Evolutionary conservation across 305 asterid genomes (phyloP).

Genomic region (Withania somnifera): DNA sequence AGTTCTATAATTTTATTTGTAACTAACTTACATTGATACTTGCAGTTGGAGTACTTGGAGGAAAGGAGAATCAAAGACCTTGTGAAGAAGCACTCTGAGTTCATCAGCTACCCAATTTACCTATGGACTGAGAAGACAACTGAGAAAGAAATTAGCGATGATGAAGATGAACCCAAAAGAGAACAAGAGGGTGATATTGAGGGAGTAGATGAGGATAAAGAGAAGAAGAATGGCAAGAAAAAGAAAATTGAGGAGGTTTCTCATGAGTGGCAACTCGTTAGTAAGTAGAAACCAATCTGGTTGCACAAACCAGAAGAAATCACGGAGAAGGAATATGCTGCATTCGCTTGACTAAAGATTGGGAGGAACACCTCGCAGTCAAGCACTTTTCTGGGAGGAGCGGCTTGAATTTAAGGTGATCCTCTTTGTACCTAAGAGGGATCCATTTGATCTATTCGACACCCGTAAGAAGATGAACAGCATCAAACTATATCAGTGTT

Average conservation of each 20-base stretch:
- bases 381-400: constrained; percentile 24
- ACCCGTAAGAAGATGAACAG: constrained; percentile 60
- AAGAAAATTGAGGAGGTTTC: constrained; percentile 10
- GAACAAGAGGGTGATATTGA: constrained; percentile 8
- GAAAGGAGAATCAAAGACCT: not conserved
- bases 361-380: constrained; percentile 4
- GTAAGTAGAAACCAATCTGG: constrained; percentile 4
- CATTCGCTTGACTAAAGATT: constrained; percentile 7
- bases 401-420: constrained; percentile 25
- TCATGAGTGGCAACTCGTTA: constrained; percentile 3
- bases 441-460: constrained; percentile 55
- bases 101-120: constrained; percentile 9
- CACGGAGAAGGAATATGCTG: constrained; percentile 2
- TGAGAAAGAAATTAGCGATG: constrained; percentile 3
- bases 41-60: constrained; percentile 1
- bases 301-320: constrained; percentile 12
- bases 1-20: not conserved
- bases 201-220: constrained; percentile 11
- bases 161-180: constrained; percentile 8
- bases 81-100: constrained; percentile 4
- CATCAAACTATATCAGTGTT: constrained; percentile 65
- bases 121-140: constrained; percentile 9
- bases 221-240: constrained; percentile 4
- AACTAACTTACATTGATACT: not conserved
- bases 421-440: constrained; percentile 23